Evolutionary conservation across 176 grass and related monocot species (phyloP), one percentile per base, ranked within the genome.

Genomic region (Stipa capillata): DNA sequence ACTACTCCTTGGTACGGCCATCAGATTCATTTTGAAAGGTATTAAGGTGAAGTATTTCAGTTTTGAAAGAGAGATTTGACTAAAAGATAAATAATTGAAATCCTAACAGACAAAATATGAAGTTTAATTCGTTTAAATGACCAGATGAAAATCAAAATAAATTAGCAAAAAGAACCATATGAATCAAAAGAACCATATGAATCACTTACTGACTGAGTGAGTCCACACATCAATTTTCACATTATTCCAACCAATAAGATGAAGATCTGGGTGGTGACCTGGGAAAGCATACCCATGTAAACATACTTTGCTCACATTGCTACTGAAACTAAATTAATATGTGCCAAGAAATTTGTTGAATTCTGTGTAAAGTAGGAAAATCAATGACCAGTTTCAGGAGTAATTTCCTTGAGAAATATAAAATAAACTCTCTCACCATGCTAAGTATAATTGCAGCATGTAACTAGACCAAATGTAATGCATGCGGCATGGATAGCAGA

Each of bases 201-300:
- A 74, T 85, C 74, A 93, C 57, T 83, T 93, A 98, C 95, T 83
- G 77, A 93, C 80, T 78, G 92, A 98, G 83, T 94, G 92, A 65
- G 95, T 98, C 95, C 92, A 98, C 70, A 94, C 69, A 51, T 98
- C 95, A 81, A 98, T 89, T 87, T 92, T 94, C 57, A 90, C 90
- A 34, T 94, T 94, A 64, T 98, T 98, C 95, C 90, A 98, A 76
- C 90, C 83, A 34, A 98, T 87, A 68, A 98, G 88, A 83, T 98
- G 95, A 86, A 98, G 86, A 85, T 98, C 92, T 77, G 95, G 95
- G 86, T 98, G 95, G 87, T 98, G 95, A 79, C 92, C 95, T 94
- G 90, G 28, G 25, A 80, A 85, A 81, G 6, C 25, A 89, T 52
- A 84, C n/a, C 27, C 29, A 8, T 74, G 75, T 75, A 65, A 84